Evolutionary conservation across 2,329 filamentous ascomycete species (phyloP), one percentile per base, ranked within the genome.

Genomic region (Colletotrichum sp.): DNA sequence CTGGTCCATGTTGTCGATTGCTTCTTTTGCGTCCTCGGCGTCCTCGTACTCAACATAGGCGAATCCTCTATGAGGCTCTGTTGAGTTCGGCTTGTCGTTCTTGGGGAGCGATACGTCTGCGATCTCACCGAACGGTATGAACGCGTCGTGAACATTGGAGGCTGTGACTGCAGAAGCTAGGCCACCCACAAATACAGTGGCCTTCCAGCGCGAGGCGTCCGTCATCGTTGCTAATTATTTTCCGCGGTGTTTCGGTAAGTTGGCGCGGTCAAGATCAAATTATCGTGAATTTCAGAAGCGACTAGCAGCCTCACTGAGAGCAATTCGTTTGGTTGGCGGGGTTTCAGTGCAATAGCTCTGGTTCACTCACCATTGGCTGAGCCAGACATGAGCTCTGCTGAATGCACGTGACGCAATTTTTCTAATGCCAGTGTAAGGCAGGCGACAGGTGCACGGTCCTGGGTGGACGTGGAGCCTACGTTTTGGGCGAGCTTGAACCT

Each of bases 1-100:
- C 84, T 98, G 96, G 83, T 99, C 95, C 96, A 99, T 99, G 83
- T 99, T 99, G 89, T 99, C 96, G 84, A 99, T 98, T 67, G 97
- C 97, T 85, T 99, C 96, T 81, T 93, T 93, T 32, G 96, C 96
- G 85, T 99, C 97, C 73, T 93, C 92, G 14, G 92, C 90, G 73
- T 95, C 91, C 81, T 98, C 96, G 82, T 95, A 99, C 83, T 99
- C 97, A 67, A 99, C 95, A 83, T 99, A 99, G 74, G 96, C 97
- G 84, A 99, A 99, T 1, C 98, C 97, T 68, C 96, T 91, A 84
- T 99, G 97, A 34, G 92, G 88, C 55, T 98, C 95, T 64, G 90
- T 92, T 8, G 94, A 92, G 77, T 95, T 96, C 78, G 94, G 93
- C 77, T 93, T 89, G 82, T 98, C 96, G 73, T 95, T 94, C 85